Evolutionary conservation across 495 filamentous ascomycete genomes (phyloP).

Genomic region (Stereocaulon alpinum): DNA sequence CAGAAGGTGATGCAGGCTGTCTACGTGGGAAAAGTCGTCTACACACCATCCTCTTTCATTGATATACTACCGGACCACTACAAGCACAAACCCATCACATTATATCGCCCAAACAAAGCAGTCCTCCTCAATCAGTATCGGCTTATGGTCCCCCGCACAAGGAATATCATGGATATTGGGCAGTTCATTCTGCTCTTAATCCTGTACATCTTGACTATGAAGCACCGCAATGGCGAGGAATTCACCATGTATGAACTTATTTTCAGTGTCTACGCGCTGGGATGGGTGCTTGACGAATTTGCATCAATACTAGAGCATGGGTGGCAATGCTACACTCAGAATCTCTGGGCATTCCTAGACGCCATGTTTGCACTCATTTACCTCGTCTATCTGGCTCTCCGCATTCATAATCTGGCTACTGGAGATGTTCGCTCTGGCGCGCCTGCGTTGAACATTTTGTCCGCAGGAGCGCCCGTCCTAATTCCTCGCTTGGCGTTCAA

Average conservation of each 20-base stretch:
- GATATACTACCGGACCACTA: slow-evolving; percentile 66
- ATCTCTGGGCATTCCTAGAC: slow-evolving; percentile 71
- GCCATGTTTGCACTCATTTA: slow-evolving; percentile 56
- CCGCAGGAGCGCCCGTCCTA: slow-evolving; percentile 58
- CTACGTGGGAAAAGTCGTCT: slow-evolving; percentile 55
- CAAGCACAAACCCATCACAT: slow-evolving; percentile 58
- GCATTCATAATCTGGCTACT: slow-evolving; percentile 44
- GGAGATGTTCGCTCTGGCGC: slow-evolving; percentile 33
- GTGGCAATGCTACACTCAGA: slow-evolving; percentile 67
- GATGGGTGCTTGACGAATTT: slow-evolving; percentile 65
- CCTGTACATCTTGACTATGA: slow-evolving; percentile 56
- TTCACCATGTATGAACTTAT: slow-evolving; percentile 44
- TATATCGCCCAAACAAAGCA: slow-evolving; percentile 56
- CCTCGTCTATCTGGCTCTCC: slow-evolving; percentile 46
- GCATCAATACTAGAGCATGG: slow-evolving; percentile 63
- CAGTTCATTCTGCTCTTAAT: slow-evolving; percentile 55
- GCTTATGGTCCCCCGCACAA: slow-evolving; percentile 56
- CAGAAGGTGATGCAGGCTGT: slow-evolving; percentile 63
- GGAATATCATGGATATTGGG: slow-evolving; percentile 54
- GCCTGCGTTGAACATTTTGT: slow-evolving; percentile 56
- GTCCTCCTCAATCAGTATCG: slow-evolving; percentile 66
- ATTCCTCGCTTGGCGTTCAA: slow-evolving; percentile 67
- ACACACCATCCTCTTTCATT: slow-evolving; percentile 58
- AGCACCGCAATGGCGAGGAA: slow-evolving; percentile 38
- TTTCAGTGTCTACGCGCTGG: slow-evolving; percentile 54